A percentile compares a stretch with the other conserved stretches of the same genome.
Conservation (phyloP, 2,329 filamentous ascomycete genomes). For the Lecanosticta acicola region DNA sequence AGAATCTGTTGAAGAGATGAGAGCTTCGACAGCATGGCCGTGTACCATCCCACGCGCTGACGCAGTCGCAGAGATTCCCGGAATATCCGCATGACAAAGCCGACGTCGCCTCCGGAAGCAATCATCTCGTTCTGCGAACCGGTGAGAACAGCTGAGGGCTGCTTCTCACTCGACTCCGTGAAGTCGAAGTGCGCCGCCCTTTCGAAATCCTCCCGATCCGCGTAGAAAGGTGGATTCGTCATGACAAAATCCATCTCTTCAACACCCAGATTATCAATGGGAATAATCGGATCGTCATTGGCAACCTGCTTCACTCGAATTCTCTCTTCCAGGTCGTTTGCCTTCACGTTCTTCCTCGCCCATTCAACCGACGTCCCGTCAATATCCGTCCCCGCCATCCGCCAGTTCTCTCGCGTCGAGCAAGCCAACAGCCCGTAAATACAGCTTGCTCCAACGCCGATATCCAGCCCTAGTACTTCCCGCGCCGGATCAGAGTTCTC, state of each 20-base stretch:
- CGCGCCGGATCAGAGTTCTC: slow-evolving; percentile 44
- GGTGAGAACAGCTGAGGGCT: slow-evolving; percentile 59
- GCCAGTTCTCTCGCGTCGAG: slow-evolving; percentile 61
- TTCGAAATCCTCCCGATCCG: slow-evolving; percentile 63
- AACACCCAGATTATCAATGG: slow-evolving; percentile 52
- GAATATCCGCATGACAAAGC: slow-evolving; percentile 67
- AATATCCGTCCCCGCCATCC: slow-evolving; percentile 56
- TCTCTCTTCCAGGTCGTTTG: slow-evolving; percentile 59
- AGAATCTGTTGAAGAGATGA: slow-evolving; percentile 60
- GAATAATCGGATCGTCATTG: slow-evolving; percentile 52
- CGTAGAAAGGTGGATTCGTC: slow-evolving; percentile 93
- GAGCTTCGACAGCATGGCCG: slow-evolving; percentile 80
- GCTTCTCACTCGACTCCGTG: slow-evolving; percentile 22
- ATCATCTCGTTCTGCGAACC: slow-evolving; percentile 84
- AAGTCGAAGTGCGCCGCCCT: slow-evolving; percentile 45
- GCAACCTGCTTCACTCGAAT: slow-evolving; percentile 61
- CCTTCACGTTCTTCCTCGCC: slow-evolving; percentile 60
- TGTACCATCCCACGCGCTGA: slow-evolving; percentile 75
- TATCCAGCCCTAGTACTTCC: slow-evolving; percentile 54
- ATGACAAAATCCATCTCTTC: slow-evolving; percentile 71
- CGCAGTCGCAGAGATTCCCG: slow-evolving; percentile 59
- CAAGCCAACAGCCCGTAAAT: slow-evolving; percentile 86
- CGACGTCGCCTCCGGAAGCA: slow-evolving; percentile 62
- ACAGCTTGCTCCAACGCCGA: slow-evolving; percentile 80
- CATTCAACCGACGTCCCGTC: slow-evolving; percentile 63